phyloP scores from a whole-genome alignment of 345 rosid species.

The Mallotus nudiflorus region DNA sequence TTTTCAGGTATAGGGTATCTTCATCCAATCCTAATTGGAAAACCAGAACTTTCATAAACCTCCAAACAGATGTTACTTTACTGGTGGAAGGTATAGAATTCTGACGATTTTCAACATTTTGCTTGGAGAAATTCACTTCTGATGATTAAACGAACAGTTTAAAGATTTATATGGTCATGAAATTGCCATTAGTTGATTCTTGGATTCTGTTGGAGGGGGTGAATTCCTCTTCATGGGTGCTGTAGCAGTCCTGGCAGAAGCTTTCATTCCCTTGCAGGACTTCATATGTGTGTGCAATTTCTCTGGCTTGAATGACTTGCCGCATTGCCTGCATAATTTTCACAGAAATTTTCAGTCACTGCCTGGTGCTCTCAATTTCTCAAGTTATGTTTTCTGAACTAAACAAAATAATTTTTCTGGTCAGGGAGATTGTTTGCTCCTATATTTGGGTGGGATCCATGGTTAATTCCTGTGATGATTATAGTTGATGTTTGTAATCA shows the following conservation, averaged over 20 bases:
- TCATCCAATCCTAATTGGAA: too few species aligned
- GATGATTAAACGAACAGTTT: neutral
- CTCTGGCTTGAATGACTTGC: constrained; percentile 70
- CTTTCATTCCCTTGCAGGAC: constrained; percentile 58
- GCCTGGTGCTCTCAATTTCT: too few species aligned
- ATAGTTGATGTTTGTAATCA: too few species aligned
- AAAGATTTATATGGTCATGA: constrained; percentile 24
- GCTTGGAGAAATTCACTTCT: neutral
- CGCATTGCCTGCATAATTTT: constrained; percentile 61
- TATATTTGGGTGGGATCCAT: too few species aligned
- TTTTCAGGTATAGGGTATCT: neutral
- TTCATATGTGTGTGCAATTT: constrained; percentile 76
- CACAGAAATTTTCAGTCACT: too few species aligned
- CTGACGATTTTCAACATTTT: too few species aligned
- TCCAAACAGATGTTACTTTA: neutral
- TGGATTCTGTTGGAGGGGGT: neutral
- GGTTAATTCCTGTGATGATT: too few species aligned
- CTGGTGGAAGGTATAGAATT: too few species aligned
- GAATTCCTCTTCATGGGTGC: constrained; percentile 14
- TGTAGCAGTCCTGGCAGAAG: constrained; percentile 21
- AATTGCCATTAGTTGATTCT: constrained; percentile 16
- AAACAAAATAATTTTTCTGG: too few species aligned
- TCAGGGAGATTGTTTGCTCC: too few species aligned
- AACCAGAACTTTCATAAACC: neutral
- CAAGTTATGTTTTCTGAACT: too few species aligned